These are phyloP conservation scores for Moelleriella libera DNA, from an alignment of 2,329 filamentous ascomycete species.

Conservation along the genomic window DNA sequence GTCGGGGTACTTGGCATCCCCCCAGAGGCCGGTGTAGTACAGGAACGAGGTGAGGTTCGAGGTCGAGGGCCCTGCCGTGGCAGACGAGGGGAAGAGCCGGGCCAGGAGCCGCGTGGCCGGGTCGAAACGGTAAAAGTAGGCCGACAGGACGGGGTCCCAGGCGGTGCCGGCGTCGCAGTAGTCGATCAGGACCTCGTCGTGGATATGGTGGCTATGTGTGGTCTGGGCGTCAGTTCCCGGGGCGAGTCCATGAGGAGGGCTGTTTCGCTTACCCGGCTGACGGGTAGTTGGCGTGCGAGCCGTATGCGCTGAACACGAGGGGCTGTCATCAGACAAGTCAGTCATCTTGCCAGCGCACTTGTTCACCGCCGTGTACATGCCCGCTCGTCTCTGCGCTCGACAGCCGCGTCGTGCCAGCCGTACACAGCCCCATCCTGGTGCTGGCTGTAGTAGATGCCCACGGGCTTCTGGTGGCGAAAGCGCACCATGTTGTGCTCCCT, in stretches of 20 bases:
- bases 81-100: constrained; percentile 1
- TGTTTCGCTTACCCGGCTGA: constrained; percentile 10
- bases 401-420: constrained; percentile 9
- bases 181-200: constrained; percentile 14
- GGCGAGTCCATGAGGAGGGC: not conserved
- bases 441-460: constrained; percentile 15
- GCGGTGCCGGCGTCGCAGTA: constrained; percentile 13
- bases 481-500: constrained; percentile 20
- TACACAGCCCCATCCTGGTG: constrained; percentile 11
- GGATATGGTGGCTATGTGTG: constrained; percentile 11
- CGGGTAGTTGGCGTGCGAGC: constrained; percentile 16
- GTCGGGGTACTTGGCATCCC: constrained; percentile 12
- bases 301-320: constrained; percentile 14
- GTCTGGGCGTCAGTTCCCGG: not conserved
- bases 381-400: constrained; percentile 10
- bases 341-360: not conserved
- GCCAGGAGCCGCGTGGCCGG: constrained; percentile 7
- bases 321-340: constrained; percentile 8
- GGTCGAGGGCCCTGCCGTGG: not conserved
- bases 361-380: constrained; percentile 6
- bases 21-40: constrained; percentile 16
- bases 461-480: constrained; percentile 11
- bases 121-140: constrained; percentile 15
- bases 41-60: constrained; percentile 15
- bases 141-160: constrained; percentile 16